Conservation (phyloP, 352 stramenopile genomes). For the Saprolegnia diclina region DNA sequence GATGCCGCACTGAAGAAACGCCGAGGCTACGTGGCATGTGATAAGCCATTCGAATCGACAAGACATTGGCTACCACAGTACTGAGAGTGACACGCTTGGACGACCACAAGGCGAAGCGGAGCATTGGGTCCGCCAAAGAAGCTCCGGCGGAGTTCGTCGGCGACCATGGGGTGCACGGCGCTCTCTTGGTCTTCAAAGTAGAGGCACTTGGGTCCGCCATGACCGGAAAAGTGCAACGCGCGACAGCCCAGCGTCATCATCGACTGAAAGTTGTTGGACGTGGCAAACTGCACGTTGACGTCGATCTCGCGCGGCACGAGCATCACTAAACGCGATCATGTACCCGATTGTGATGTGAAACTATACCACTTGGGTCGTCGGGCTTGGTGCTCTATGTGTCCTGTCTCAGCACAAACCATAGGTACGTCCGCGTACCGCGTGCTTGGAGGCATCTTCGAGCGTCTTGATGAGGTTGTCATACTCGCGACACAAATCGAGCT, state of each 20-base stretch:
- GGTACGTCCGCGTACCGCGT: conserved; percentile 28
- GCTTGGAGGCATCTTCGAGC: conserved; percentile 62
- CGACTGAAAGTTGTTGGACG: conserved; percentile 88
- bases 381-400: not conserved
- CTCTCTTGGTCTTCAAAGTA: conserved; percentile 93
- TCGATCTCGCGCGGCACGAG: conserved; percentile 78
- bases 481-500: conserved; percentile 73
- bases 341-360: not conserved
- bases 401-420: not conserved
- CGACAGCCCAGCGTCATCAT: conserved; percentile 88
- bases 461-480: conserved; percentile 77
- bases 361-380: not conserved
- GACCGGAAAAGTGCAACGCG: conserved; percentile 93
- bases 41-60: conserved; percentile 9
- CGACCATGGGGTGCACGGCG: conserved; percentile 66
- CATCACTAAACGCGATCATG: conserved; percentile 36
- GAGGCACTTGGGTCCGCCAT: conserved; percentile 88
- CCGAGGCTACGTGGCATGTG: conserved; percentile 43
- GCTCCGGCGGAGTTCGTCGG: conserved; percentile 61
- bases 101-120: conserved; percentile 66
- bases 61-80: conserved; percentile 29
- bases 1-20: conserved; percentile 86
- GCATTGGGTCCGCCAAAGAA: conserved; percentile 46
- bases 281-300: conserved; percentile 92
- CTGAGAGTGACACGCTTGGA: conserved; percentile 75